These are phyloP conservation scores for Diaporthe destruens DNA, from an alignment of 2,329 filamentous ascomycete genomes.

Conservation along the genomic window DNA sequence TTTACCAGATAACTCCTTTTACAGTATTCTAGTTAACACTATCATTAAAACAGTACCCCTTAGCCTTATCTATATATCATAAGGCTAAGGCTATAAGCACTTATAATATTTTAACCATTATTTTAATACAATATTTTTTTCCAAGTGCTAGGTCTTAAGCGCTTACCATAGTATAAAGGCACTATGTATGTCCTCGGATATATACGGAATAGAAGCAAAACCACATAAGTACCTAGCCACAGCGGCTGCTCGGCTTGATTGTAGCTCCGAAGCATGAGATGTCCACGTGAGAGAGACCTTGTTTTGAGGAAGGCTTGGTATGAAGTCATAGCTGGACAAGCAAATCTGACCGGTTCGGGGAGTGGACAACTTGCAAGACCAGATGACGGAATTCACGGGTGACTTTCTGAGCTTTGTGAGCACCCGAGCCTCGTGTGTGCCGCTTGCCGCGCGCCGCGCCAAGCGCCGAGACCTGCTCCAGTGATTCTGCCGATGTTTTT, in stretches of 20 bases:
- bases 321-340: slow-evolving; percentile 19
- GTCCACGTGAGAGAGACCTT: neutral
- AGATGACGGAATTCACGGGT: slow-evolving; percentile 15
- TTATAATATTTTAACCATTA: too few species aligned
- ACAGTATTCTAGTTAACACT: too few species aligned
- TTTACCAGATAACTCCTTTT: too few species aligned
- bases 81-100: too few species aligned
- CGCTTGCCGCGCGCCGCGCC: slow-evolving; percentile 20
- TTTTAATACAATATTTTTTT: too few species aligned
- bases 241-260: neutral
- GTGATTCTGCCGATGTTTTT: neutral
- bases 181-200: too few species aligned
- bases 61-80: too few species aligned
- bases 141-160: too few species aligned
- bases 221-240: too few species aligned
- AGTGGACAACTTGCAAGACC: neutral
- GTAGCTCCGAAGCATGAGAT: neutral
- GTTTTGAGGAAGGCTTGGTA: slow-evolving; percentile 18
- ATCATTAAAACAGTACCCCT: too few species aligned
- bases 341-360: neutral
- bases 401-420: slow-evolving; percentile 4
- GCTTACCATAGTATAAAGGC: too few species aligned
- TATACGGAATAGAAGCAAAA: too few species aligned
- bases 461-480: slow-evolving; percentile 29
- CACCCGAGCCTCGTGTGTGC: neutral